Evolutionary conservation across 129 eudicot genomes (phyloP).

Genomic region (Chrysanthemum makinoi): DNA sequence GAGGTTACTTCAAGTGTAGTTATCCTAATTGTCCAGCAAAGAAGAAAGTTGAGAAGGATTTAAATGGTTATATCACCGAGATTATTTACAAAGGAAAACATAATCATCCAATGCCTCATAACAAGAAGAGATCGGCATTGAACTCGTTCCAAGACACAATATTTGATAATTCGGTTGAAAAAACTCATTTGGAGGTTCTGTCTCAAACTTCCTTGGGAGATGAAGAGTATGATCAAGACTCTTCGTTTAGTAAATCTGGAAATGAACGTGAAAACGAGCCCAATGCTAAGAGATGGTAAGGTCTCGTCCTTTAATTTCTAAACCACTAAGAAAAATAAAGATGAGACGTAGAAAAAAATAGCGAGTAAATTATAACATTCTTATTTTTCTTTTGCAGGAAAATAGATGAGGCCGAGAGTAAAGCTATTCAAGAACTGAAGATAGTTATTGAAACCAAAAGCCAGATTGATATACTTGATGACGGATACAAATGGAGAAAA

Average conservation of each 20-base stretch:
- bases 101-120: conserved; percentile 86
- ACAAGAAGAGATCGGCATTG: conserved; percentile 47
- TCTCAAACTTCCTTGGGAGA: conserved; percentile 70
- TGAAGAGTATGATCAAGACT: conserved; percentile 67
- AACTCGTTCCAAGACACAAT: conserved; percentile 37
- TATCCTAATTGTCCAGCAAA: conserved; percentile 65
- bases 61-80: conserved; percentile 73
- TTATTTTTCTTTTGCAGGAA: conserved; percentile 50
- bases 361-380: neutral
- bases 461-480: conserved; percentile 84
- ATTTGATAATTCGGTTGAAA: conserved; percentile 26
- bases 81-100: conserved; percentile 87
- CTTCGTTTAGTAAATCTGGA: conserved; percentile 55
- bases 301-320: neutral
- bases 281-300: conserved; percentile 85
- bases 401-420: conserved; percentile 68
- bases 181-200: conserved; percentile 34
- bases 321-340: too few species aligned
- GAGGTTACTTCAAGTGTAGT: conserved; percentile 87
- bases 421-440: conserved; percentile 66
- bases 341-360: neutral
- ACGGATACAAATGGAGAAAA: conserved; percentile 96
- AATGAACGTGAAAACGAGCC: conserved; percentile 67
- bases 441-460: conserved; percentile 94
- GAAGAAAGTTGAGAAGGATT: conserved; percentile 77